Evolutionary conservation across 441 rosid species (phyloP).

Genomic region (Mallotus japonicus): DNA sequence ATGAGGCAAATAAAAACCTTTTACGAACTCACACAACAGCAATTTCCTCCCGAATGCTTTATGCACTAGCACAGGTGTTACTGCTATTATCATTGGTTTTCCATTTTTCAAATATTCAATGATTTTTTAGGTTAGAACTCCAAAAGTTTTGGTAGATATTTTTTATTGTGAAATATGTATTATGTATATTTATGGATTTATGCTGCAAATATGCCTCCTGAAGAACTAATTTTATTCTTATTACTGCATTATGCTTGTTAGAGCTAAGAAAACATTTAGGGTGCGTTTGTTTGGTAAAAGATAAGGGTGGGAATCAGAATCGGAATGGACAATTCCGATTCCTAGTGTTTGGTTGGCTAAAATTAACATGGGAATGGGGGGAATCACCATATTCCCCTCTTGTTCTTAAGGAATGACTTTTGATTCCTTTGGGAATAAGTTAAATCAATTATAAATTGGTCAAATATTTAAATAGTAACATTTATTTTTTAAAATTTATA

Average conservation of each 20-base stretch:
- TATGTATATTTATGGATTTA: neutral
- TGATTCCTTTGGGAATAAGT: too few species aligned
- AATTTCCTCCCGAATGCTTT: conserved; percentile 87
- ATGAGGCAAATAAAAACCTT: conserved; percentile 89
- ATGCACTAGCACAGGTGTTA: conserved; percentile 77
- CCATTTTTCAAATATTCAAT: neutral
- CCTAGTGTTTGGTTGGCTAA: too few species aligned
- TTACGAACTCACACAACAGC: conserved; percentile 96
- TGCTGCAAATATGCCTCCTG: conserved; percentile 8
- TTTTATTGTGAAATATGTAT: neutral
- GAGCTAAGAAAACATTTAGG: neutral
- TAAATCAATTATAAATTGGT: too few species aligned
- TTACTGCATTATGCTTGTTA: conserved; percentile 3
- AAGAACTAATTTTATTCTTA: neutral
- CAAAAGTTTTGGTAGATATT: neutral
- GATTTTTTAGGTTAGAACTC: neutral
- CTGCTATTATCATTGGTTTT: conserved; percentile 4
- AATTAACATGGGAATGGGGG: too few species aligned
- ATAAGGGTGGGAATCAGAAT: too few species aligned
- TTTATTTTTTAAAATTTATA: too few species aligned
- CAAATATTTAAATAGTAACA: too few species aligned
- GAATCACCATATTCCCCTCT: too few species aligned
- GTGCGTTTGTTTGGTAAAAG: too few species aligned
- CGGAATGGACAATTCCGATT: too few species aligned
- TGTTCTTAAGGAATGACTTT: too few species aligned